phyloP scores from a whole-genome alignment of 441 rosid genomes.

The Gossypium aridum region DNA sequence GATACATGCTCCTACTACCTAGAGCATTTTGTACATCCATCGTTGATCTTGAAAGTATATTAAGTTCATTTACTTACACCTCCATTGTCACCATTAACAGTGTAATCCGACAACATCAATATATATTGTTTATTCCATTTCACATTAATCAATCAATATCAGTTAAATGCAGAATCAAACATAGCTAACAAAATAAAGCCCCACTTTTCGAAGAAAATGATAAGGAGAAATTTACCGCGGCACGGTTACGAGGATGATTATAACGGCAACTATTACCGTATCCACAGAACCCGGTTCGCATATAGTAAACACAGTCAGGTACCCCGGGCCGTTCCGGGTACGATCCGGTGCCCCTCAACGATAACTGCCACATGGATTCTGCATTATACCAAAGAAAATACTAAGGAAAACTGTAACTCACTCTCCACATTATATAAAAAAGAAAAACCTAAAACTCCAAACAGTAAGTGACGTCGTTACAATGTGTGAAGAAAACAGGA shows the following conservation, averaged over 20 bases:
- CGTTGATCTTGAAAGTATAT: neutral
- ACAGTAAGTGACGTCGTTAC: neutral
- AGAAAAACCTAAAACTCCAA: constrained; percentile 30
- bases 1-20: neutral
- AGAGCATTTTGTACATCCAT: neutral
- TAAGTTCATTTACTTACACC: neutral
- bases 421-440: constrained; percentile 14
- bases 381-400: constrained; percentile 17
- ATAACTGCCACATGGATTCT: constrained; percentile 85
- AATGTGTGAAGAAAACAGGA: constrained; percentile 4
- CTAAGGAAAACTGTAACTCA: neutral
- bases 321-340: constrained; percentile 81
- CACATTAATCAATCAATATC: neutral
- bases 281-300: constrained; percentile 90
- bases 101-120: neutral
- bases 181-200: neutral
- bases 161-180: neutral
- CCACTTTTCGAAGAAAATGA: neutral
- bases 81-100: neutral
- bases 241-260: constrained; percentile 89
- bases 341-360: constrained; percentile 34
- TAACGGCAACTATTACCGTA: constrained; percentile 75
- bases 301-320: constrained; percentile 85
- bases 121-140: neutral
- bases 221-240: constrained; percentile 41